These are phyloP conservation scores for Trypanosoma rangeli DNA, from an alignment of 208 protist species.

Conservation along the genomic window DNA sequence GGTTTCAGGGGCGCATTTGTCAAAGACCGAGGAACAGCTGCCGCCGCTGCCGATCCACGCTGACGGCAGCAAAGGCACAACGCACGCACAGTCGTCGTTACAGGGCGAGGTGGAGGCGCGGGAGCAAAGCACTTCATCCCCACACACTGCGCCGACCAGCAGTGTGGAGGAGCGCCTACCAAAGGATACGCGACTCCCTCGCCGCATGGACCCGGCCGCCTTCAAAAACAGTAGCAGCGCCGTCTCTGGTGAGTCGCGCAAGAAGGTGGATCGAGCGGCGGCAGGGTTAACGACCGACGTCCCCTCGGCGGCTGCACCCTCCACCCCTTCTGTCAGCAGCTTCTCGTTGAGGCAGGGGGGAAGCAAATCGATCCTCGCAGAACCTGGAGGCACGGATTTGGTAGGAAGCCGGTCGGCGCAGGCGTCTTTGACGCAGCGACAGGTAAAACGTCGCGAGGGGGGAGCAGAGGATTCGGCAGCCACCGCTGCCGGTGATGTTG, in stretches of 20 bases:
- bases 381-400: not conserved
- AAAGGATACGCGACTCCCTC: not conserved
- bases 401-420: not conserved
- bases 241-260: not conserved
- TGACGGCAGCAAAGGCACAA: not conserved
- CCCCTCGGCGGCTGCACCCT: not conserved
- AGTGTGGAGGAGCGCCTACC: not conserved
- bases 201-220: not conserved
- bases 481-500: too few relatives aligned
- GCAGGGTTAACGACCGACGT: not conserved
- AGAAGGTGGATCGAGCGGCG: conserved; percentile 6
- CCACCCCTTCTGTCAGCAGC: not conserved
- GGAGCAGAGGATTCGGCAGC: not conserved
- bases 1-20: not conserved
- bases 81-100: not conserved
- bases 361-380: not conserved
- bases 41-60: not conserved
- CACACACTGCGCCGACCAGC: not conserved
- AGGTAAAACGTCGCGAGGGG: conserved; percentile 14
- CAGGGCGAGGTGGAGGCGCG: not conserved
- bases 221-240: not conserved
- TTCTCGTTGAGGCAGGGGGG: not conserved
- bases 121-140: conserved; percentile 5
- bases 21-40: not conserved
- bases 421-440: conserved; percentile 4